Base-by-base conservation (phyloP, 768 basidiomycete genomes). In the Sarcomyxa edulis region DNA sequence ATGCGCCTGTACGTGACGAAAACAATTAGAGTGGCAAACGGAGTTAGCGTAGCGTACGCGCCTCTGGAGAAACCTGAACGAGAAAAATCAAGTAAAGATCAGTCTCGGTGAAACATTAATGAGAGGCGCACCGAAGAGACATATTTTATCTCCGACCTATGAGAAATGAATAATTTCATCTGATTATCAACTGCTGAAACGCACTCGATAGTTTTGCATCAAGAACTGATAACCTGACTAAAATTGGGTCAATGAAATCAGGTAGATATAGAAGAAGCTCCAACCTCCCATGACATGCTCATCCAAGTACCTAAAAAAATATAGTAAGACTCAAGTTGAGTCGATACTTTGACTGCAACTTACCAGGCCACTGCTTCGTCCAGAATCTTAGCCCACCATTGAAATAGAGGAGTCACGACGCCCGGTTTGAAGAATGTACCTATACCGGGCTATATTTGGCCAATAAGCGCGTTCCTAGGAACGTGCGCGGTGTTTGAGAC, bases 281-380 rank as follows among this genome's bases (percentile, higher is more conserved):
- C n/a, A n/a, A n/a, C n/a, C 88, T 7, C 73, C 80, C 59, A 78
- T 73, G 16, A 88, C 80, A 58, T 88, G 85, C 1, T 52, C 70
- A 37, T 79, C 77, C 28, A 88, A 63, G 49, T 81, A 87, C 76
- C 82, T 84, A 26, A 9, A 4, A 26, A 28, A 32, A 10, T 10
- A 33, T 37, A 16, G 16, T 25, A n/a, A 20, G n/a, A n/a, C n/a
- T n/a, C 7, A 26, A 22, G 29, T 14, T 10, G 14, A 15, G 24
- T 25, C 19, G 19, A 2, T 28, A 32, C 21, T 21, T 29, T 18
- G 9, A 9, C n/a, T 28, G 31, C 8, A 10, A 47, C 71, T 6
- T 51, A 84, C 84, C 83, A 87, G 15, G 87, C 88, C 42, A 87
- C 58, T 0, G 82, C 86, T 35, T 73, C 57, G 48, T 90, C 88